phyloP scores from a whole-genome alignment of 306 rosid species.

The Hippophae gyantsensis region DNA sequence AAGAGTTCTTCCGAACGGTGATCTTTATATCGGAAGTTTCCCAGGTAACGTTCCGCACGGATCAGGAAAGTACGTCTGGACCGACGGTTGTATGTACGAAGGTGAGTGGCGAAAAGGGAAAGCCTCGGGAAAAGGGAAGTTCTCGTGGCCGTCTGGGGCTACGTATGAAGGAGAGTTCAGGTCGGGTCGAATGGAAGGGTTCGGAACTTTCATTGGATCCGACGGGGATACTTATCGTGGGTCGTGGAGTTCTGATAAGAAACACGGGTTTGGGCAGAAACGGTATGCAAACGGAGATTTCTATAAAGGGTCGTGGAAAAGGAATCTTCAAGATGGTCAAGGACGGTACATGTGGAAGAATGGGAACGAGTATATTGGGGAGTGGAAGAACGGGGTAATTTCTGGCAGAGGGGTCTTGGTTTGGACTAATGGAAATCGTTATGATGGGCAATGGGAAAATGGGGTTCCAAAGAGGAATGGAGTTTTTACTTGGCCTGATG shows the following conservation, averaged over 20 bases:
- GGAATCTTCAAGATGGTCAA: conserved; percentile 67
- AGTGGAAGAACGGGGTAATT: conserved; percentile 77
- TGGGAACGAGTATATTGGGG: conserved; percentile 78
- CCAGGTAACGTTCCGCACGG: conserved; percentile 59
- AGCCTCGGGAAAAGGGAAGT: conserved; percentile 78
- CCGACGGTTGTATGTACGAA: conserved; percentile 87
- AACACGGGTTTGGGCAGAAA: conserved; percentile 67
- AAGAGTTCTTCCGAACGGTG: conserved; percentile 62
- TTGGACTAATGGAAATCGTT: conserved; percentile 79
- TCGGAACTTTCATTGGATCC: conserved; percentile 72
- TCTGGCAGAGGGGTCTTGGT: conserved; percentile 57
- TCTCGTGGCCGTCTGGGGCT: conserved; percentile 96
- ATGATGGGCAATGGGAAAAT: conserved; percentile 87
- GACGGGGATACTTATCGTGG: conserved; percentile 76
- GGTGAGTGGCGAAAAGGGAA: conserved; percentile 90
- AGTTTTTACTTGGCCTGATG: conserved; percentile 72
- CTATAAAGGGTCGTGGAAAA: conserved; percentile 74
- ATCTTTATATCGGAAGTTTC: conserved; percentile 82
- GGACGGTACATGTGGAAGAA: conserved; percentile 85
- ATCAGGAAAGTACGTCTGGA: conserved; percentile 86
- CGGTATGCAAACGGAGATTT: conserved; percentile 77
- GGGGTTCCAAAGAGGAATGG: conserved; percentile 79
- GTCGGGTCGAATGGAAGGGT: conserved; percentile 88
- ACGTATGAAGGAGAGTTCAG: conserved; percentile 84
- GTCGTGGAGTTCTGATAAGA: conserved; percentile 62